Conservation (phyloP, 805 yeast genomes). For the Maudiozyma saulgeensis region DNA sequence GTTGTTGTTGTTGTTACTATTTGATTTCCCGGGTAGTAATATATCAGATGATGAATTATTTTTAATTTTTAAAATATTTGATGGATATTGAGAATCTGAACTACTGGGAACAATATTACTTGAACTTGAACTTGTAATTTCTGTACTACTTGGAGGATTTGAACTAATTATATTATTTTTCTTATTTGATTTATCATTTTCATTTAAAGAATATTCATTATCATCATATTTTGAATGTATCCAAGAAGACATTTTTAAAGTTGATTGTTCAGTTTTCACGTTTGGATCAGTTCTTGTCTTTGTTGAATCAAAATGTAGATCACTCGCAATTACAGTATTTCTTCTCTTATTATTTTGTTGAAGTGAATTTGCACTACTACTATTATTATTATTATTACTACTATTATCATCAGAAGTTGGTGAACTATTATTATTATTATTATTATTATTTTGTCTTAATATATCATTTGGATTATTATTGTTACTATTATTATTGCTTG, state of each 20-base stretch:
- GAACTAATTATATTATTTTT: neutral
- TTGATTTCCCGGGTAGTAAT: no score
- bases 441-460: neutral
- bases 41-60: neutral
- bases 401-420: neutral
- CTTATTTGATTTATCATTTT: neutral
- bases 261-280: conserved; percentile 10
- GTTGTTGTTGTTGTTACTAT: no score
- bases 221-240: conserved; percentile 15
- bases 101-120: neutral
- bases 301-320: conserved; percentile 18
- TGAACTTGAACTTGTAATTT: neutral
- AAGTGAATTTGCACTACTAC: neutral
- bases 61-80: no score
- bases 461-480: neutral
- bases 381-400: neutral
- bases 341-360: neutral
- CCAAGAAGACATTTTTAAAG: conserved; percentile 18
- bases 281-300: conserved; percentile 20
- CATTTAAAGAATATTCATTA: conserved; percentile 19
- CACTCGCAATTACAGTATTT: conserved; percentile 2
- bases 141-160: neutral
- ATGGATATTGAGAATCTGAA: no score
- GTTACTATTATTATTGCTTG: no score
- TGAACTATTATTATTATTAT: neutral